phyloP scores from a whole-genome alignment of 139 green algal genomes.

The Volvox africanus region DNA sequence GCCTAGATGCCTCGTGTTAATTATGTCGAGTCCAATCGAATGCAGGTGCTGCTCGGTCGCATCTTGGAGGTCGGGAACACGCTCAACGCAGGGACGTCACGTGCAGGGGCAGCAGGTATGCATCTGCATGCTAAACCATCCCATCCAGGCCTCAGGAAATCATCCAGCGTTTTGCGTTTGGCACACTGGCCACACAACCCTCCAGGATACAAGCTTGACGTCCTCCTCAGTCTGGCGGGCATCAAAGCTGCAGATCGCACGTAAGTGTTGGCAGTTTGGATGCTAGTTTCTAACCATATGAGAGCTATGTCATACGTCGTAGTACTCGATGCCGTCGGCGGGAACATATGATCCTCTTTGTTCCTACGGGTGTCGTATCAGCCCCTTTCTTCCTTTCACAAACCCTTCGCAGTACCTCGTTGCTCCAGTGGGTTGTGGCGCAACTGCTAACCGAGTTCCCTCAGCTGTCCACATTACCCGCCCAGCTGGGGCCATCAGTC shows the following conservation, averaged over 20 bases:
- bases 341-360: no score
- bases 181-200: slow-evolving; percentile 8
- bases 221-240: slow-evolving; percentile 67
- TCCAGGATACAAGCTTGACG: slow-evolving; percentile 72
- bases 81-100: slow-evolving; percentile 57
- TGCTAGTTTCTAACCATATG: no score
- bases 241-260: slow-evolving; percentile 59
- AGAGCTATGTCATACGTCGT: no score
- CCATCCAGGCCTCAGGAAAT: neutral
- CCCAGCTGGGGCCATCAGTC: slow-evolving; percentile 58
- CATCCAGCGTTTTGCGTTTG: neutral
- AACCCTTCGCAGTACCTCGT: slow-evolving; percentile 72
- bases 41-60: slow-evolving; percentile 36
- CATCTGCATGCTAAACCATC: neutral
- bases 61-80: slow-evolving; percentile 55
- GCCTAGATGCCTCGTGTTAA: no score
- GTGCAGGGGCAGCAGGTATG: slow-evolving; percentile 22
- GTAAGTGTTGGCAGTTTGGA: neutral
- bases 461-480: slow-evolving; percentile 54
- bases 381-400: neutral
- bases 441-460: slow-evolving; percentile 46
- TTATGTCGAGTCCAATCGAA: neutral
- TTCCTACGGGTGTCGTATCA: no score
- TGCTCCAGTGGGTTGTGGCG: slow-evolving; percentile 85
- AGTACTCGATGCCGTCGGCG: no score